phyloP scores from a whole-genome alignment of 2,329 filamentous ascomycete species.

The Knufia petricola region DNA sequence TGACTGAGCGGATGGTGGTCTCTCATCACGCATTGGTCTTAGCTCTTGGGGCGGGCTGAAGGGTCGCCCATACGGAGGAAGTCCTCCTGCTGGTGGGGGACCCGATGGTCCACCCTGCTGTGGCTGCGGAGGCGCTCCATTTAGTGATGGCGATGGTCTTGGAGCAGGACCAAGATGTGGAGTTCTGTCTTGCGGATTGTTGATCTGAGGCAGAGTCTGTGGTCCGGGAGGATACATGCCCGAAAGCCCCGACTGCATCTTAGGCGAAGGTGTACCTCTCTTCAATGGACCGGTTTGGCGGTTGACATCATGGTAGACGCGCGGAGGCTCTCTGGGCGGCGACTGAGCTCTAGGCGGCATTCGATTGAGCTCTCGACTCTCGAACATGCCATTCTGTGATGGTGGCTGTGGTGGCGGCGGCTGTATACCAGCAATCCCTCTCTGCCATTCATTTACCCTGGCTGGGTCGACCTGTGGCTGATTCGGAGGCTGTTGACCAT shows the following conservation, averaged over 20 bases:
- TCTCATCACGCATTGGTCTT: constrained; percentile 70
- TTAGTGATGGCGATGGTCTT: constrained; percentile 42
- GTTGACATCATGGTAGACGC: constrained; percentile 57
- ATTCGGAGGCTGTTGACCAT: constrained; percentile 30
- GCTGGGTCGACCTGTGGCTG: constrained; percentile 48
- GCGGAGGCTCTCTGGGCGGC: constrained; percentile 62
- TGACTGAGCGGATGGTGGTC: constrained; percentile 83
- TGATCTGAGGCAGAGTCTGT: constrained; percentile 44
- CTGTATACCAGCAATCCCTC: constrained; percentile 68
- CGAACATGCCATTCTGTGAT: constrained; percentile 71
- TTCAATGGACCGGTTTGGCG: constrained; percentile 45
- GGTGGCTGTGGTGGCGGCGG: constrained; percentile 51
- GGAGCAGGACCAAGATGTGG: constrained; percentile 27
- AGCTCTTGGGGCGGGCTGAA: constrained; percentile 77
- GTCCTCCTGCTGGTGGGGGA: constrained; percentile 45
- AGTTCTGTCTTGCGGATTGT: constrained; percentile 36
- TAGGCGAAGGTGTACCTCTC: constrained; percentile 50
- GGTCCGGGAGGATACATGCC: constrained; percentile 39
- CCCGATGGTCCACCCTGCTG: constrained; percentile 43
- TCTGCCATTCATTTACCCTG: constrained; percentile 50
- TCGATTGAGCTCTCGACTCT: constrained; percentile 64
- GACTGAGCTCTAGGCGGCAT: constrained; percentile 63
- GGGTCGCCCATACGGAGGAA: constrained; percentile 64
- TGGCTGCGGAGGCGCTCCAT: constrained; percentile 45
- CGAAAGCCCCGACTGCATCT: constrained; percentile 45